A percentile compares a stretch with the other conserved stretches of the same genome.
Evolutionary conservation across 805 yeast species (phyloP).

Genomic region (Candida saitoana): DNA sequence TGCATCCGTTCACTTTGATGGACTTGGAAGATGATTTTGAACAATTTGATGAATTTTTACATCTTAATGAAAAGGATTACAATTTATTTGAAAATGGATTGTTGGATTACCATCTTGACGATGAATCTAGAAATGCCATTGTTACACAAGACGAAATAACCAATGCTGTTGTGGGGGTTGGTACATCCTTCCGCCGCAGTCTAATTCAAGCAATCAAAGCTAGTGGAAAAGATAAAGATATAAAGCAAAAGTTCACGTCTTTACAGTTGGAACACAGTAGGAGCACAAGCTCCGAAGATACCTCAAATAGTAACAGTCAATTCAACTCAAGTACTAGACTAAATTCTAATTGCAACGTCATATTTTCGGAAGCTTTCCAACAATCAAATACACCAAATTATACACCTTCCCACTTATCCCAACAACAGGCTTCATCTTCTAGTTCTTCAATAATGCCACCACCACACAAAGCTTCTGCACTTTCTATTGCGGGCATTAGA

Average conservation of each 20-base stretch:
- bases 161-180: slow-evolving; percentile 80
- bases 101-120: slow-evolving; percentile 19
- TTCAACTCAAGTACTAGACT: slow-evolving; percentile 13
- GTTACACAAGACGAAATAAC: slow-evolving; percentile 66
- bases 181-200: slow-evolving; percentile 55
- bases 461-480: slow-evolving; percentile 14
- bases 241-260: slow-evolving; percentile 17
- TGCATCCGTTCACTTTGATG: slow-evolving; percentile 61
- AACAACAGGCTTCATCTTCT: slow-evolving; percentile 9
- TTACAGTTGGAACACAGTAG: slow-evolving; percentile 21
- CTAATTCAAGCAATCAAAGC: slow-evolving; percentile 40
- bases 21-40: slow-evolving; percentile 36
- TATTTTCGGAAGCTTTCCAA: slow-evolving; percentile 28
- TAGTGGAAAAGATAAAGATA: slow-evolving; percentile 23
- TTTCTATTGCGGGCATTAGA: slow-evolving; percentile 23
- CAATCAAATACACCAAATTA: slow-evolving; percentile 12
- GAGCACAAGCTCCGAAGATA: slow-evolving; percentile 30
- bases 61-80: slow-evolving; percentile 20
- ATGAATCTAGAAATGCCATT: slow-evolving; percentile 33
- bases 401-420: slow-evolving; percentile 17
- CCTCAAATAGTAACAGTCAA: slow-evolving; percentile 15
- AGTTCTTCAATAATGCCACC: slow-evolving; percentile 7
- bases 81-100: slow-evolving; percentile 9
- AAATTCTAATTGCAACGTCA: slow-evolving; percentile 22
- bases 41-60: slow-evolving; percentile 31